Conservation (phyloP, 139 green algal genomes). For the Chlamydomonas urium region DNA sequence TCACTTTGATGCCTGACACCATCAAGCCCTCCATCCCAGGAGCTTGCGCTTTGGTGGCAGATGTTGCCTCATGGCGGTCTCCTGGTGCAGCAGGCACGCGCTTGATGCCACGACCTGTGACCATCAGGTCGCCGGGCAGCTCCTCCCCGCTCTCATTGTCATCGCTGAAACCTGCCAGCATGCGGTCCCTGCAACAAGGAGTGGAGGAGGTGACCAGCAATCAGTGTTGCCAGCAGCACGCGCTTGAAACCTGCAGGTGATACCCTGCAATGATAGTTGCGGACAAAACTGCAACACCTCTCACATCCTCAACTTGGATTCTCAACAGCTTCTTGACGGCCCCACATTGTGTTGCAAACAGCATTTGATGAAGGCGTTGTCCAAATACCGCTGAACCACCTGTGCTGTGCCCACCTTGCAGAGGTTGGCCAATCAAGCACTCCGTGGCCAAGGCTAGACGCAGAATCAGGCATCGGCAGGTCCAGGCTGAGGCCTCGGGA, state of each 20-base stretch:
- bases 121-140: constrained; percentile 7
- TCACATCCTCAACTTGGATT: neutral
- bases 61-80: too few relatives aligned
- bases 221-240: neutral
- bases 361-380: neutral
- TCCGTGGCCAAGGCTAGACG: neutral
- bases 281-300: neutral
- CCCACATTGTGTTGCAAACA: neutral
- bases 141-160: constrained; percentile 12
- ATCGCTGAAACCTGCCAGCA: constrained; percentile 12
- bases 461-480: constrained; percentile 4
- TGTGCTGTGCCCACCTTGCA: neutral
- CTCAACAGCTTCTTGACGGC: neutral
- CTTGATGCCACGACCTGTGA: constrained; percentile 4
- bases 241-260: neutral
- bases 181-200: neutral
- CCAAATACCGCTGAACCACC: neutral
- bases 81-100: too few relatives aligned
- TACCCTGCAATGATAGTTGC: neutral
- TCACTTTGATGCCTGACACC: too few relatives aligned
- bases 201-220: neutral
- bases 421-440: neutral
- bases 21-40: too few relatives aligned
- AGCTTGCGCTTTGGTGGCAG: too few relatives aligned
- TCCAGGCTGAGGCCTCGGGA: constrained; percentile 1